Conservation (phyloP, 495 filamentous ascomycete species). For the Aspergillus homomorphus region DNA sequence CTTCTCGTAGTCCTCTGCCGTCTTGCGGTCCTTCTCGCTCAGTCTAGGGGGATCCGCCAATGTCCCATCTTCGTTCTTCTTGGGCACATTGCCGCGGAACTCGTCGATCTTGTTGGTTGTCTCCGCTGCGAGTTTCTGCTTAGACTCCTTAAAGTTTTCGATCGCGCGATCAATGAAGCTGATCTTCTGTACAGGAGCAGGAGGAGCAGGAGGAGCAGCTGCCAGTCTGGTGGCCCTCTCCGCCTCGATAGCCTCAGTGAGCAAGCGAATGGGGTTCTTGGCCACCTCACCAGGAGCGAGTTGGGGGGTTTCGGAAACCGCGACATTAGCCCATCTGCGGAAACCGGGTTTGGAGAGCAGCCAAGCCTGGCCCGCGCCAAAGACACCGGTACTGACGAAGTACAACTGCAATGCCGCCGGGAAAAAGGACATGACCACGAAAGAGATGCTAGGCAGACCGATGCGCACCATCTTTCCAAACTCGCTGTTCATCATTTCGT, state of each 20-base stretch:
- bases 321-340: constrained; percentile 26
- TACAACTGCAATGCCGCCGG: constrained; percentile 70
- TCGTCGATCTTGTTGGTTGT: constrained; percentile 20
- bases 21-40: constrained; percentile 28
- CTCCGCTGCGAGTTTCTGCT: constrained; percentile 15
- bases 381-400: constrained; percentile 57
- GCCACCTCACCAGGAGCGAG: not conserved
- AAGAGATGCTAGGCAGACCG: constrained; percentile 58
- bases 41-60: constrained; percentile 23
- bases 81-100: constrained; percentile 14
- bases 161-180: constrained; percentile 29
- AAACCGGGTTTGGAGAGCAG: constrained; percentile 40
- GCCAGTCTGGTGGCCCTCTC: constrained; percentile 11
- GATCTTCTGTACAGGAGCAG: not conserved
- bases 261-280: constrained; percentile 21
- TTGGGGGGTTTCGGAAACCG: constrained; percentile 12
- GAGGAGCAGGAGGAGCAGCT: not conserved
- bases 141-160: constrained; percentile 18
- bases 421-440: constrained; percentile 59
- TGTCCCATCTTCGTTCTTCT: constrained; percentile 25
- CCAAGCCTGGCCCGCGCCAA: constrained; percentile 57
- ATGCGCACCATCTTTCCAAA: constrained; percentile 50
- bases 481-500: constrained; percentile 28
- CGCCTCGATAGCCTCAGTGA: constrained; percentile 19
- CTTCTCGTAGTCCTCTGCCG: constrained; percentile 27